These are phyloP conservation scores for Pythium diclinum DNA, from an alignment of 352 stramenopile species.

Conservation along the genomic window DNA sequence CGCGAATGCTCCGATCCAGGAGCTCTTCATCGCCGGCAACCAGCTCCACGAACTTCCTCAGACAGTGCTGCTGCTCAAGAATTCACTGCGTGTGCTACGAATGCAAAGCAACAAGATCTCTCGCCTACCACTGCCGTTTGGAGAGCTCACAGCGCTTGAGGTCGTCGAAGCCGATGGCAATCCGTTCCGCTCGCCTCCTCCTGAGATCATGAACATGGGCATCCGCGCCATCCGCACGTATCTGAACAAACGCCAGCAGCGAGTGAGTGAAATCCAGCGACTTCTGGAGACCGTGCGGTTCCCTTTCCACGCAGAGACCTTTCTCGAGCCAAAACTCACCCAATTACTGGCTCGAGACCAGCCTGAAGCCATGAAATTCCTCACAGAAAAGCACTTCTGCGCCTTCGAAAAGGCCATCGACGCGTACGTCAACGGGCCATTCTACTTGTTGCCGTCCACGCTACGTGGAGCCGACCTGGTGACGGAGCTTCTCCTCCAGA, in stretches of 20 bases:
- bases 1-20: constrained; percentile 35
- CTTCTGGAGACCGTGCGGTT: constrained; percentile 41
- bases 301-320: constrained; percentile 36
- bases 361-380: constrained; percentile 38
- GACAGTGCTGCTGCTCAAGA: constrained; percentile 38
- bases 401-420: constrained; percentile 54
- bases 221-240: constrained; percentile 50
- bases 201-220: constrained; percentile 58
- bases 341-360: constrained; percentile 28
- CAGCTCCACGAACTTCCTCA: constrained; percentile 43
- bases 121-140: constrained; percentile 57
- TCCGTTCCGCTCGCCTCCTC: constrained; percentile 64
- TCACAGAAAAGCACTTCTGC: constrained; percentile 43
- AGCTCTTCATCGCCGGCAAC: constrained; percentile 64
- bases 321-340: constrained; percentile 38
- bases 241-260: constrained; percentile 54
- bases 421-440: constrained; percentile 64
- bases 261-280: constrained; percentile 45
- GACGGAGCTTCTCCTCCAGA: constrained; percentile 45
- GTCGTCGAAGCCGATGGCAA: constrained; percentile 66
- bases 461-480: constrained; percentile 56
- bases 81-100: constrained; percentile 40
- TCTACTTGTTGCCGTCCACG: constrained; percentile 47
- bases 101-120: constrained; percentile 76
- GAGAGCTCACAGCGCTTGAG: constrained; percentile 37